Conservation (phyloP, 2,329 filamentous ascomycete species). For the Aspergillus transmontanensis region DNA sequence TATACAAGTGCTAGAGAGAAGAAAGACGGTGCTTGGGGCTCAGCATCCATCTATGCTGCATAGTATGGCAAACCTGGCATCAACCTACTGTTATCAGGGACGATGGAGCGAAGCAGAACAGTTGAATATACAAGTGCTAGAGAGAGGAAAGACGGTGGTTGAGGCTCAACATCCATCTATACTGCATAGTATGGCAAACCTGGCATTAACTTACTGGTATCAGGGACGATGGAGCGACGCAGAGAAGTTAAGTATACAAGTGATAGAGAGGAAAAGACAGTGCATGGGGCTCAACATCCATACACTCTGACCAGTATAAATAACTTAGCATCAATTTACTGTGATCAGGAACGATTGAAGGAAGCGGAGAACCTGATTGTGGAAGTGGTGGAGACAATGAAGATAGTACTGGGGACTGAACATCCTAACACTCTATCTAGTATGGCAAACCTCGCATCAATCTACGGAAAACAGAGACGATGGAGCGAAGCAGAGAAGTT, state of each 20-base stretch:
- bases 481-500: constrained; percentile 1
- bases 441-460: too few relatives aligned
- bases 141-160: too few relatives aligned
- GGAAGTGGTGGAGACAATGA: not conserved
- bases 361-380: not conserved
- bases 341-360: not conserved
- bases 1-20: too few relatives aligned
- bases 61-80: not conserved
- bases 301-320: not conserved
- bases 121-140: too few relatives aligned
- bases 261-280: too few relatives aligned
- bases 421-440: too few relatives aligned
- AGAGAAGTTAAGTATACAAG: too few relatives aligned
- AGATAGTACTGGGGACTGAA: too few relatives aligned
- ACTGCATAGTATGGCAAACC: not conserved
- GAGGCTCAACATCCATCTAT: too few relatives aligned
- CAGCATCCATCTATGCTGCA: too few relatives aligned
- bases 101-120: not conserved
- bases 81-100: not conserved
- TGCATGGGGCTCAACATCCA: too few relatives aligned
- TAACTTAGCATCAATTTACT: not conserved
- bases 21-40: too few relatives aligned
- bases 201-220: not conserved
- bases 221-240: not conserved
- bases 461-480: not conserved